Percentiles rank a stretch among this genome's conserved stretches.
Evolutionary conservation across 108 stramenopile species (phyloP).

Genomic region (Stephanodiscus triporus): DNA sequence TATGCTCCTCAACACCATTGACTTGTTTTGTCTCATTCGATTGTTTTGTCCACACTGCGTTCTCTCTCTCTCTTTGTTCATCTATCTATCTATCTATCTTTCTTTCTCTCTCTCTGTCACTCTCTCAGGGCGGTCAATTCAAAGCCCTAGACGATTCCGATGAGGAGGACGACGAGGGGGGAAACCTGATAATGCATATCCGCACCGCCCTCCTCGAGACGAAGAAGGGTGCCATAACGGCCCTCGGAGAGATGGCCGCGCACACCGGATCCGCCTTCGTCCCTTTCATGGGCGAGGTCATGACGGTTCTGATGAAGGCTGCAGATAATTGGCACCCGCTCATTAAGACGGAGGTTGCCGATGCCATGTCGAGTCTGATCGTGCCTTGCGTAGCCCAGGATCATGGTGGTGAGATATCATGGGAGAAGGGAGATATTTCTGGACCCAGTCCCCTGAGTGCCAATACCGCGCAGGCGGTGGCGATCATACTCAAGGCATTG

Average conservation of each 20-base stretch:
- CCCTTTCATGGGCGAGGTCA: slow-evolving; percentile 77
- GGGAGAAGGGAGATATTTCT: slow-evolving; percentile 84
- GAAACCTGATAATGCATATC: slow-evolving; percentile 86
- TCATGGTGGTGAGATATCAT: slow-evolving; percentile 79
- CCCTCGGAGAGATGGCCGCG: slow-evolving; percentile 93
- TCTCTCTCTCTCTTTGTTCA: not conserved
- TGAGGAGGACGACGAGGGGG: slow-evolving; percentile 80
- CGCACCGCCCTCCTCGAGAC: slow-evolving; percentile 93
- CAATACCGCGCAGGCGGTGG: slow-evolving; percentile 69
- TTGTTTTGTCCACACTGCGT: not conserved
- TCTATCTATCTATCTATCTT: not conserved
- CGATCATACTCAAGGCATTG: slow-evolving; percentile 77
- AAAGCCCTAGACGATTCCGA: slow-evolving; percentile 88
- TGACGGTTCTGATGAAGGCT: slow-evolving; percentile 79
- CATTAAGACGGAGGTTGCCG: slow-evolving; percentile 83
- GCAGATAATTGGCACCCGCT: slow-evolving; percentile 92
- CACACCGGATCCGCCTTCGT: slow-evolving; percentile 89
- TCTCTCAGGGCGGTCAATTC: slow-evolving; percentile 64
- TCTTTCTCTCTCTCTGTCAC: not conserved
- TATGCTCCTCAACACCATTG: slow-evolving; percentile 21
- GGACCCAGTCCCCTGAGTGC: slow-evolving; percentile 70
- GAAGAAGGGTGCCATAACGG: slow-evolving; percentile 96
- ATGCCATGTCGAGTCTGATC: slow-evolving; percentile 78
- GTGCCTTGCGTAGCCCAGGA: slow-evolving; percentile 76
- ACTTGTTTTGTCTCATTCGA: not conserved